A percentile compares a stretch with the other conserved stretches of the same genome.
These are phyloP conservation scores for Wickerhamomyces sp. DNA, from an alignment of 1,139 yeast genomes.

Conservation along the genomic window DNA sequence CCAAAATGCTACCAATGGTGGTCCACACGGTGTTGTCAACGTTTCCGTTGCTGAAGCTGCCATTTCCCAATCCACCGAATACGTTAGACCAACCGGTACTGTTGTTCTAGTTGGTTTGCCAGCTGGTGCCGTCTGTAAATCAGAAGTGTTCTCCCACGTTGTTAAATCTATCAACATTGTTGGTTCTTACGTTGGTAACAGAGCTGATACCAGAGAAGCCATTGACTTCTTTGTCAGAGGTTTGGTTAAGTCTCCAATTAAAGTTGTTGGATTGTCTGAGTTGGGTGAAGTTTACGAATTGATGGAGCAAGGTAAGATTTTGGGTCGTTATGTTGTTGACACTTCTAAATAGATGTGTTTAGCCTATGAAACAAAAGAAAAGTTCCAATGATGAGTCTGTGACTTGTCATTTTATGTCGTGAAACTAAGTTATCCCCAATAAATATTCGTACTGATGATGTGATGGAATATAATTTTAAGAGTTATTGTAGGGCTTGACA, in stretches of 20 bases:
- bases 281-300: conserved; percentile 48
- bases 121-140: conserved; percentile 50
- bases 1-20: conserved; percentile 47
- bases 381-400: too few species aligned
- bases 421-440: too few species aligned
- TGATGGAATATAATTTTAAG: too few species aligned
- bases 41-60: conserved; percentile 59
- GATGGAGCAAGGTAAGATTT: conserved; percentile 57
- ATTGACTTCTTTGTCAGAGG: conserved; percentile 63
- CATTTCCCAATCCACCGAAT: conserved; percentile 48
- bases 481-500: too few species aligned
- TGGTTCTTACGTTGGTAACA: conserved; percentile 69
- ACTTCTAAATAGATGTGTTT: conserved; percentile 40
- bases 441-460: too few species aligned
- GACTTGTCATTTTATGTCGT: too few species aligned
- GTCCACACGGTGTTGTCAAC: conserved; percentile 59
- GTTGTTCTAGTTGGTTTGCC: conserved; percentile 63
- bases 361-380: neutral
- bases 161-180: conserved; percentile 50
- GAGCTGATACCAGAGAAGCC: conserved; percentile 68
- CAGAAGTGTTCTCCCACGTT: conserved; percentile 54
- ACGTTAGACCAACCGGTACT: conserved; percentile 55
- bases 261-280: conserved; percentile 53
- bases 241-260: conserved; percentile 56
- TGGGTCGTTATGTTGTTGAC: conserved; percentile 64